These are phyloP conservation scores for Paraphaeosphaeria minitans DNA, from an alignment of 2,329 filamentous ascomycete genomes.

Conservation along the genomic window DNA sequence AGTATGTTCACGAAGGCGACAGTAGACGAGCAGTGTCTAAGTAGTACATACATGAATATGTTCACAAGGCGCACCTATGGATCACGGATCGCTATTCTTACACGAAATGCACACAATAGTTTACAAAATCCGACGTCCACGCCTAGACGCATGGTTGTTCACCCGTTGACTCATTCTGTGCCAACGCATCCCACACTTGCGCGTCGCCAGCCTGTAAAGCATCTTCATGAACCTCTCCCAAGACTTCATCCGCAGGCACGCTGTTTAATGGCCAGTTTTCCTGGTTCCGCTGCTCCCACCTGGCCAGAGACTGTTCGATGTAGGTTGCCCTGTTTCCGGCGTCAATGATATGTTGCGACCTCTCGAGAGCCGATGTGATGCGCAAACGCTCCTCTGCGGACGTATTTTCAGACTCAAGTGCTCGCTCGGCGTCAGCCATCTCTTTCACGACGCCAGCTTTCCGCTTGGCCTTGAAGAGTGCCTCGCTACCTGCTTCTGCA, in stretches of 20 bases:
- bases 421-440: slow-evolving; percentile 28
- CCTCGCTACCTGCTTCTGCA: slow-evolving; percentile 20
- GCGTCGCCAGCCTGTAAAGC: background rate
- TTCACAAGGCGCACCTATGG: background rate
- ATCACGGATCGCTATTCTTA: background rate
- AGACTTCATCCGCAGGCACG: background rate
- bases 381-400: slow-evolving; percentile 20
- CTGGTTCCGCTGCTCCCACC: slow-evolving; percentile 12
- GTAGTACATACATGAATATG: background rate
- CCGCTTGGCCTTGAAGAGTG: slow-evolving; percentile 13
- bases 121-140: background rate
- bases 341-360: slow-evolving; percentile 27
- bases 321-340: slow-evolving; percentile 26
- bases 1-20: no score
- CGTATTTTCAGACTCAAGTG: slow-evolving; percentile 21
- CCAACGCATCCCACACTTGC: background rate
- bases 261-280: slow-evolving; percentile 1
- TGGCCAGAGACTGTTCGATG: slow-evolving; percentile 20
- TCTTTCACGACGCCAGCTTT: slow-evolving; percentile 20
- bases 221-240: slow-evolving; percentile 1
- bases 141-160: background rate
- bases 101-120: slow-evolving; percentile 3
- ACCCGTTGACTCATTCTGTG: background rate
- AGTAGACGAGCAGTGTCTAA: no score
- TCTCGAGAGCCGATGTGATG: slow-evolving; percentile 24